phyloP scores from a whole-genome alignment of 2,329 filamentous ascomycete genomes.

The Cryphonectria radicalis region DNA sequence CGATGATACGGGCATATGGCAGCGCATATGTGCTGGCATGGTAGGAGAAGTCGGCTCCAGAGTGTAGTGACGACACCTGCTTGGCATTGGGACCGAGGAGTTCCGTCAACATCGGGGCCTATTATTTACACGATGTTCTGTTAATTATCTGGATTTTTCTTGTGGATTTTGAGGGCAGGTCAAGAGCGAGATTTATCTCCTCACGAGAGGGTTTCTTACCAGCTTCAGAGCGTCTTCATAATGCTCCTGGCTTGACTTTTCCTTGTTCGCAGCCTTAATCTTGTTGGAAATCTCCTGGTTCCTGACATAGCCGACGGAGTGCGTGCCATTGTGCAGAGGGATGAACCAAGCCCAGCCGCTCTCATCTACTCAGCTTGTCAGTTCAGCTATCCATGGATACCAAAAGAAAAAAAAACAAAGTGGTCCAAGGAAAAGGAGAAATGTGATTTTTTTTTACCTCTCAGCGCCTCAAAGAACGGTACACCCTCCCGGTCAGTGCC shows the following conservation, averaged over 20 bases:
- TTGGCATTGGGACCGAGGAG: conserved; percentile 39
- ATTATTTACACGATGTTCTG: not conserved
- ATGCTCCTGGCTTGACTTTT: not conserved
- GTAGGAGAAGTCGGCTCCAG: conserved; percentile 51
- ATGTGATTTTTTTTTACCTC: not conserved
- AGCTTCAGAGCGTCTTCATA: conserved; percentile 33
- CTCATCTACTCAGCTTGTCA: conserved; percentile 36
- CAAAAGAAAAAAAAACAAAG: not conserved
- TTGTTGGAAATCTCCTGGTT: conserved; percentile 42
- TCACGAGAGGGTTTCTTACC: not conserved
- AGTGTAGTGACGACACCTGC: conserved; percentile 35
- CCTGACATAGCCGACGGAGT: conserved; percentile 48
- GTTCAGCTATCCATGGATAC: not conserved
- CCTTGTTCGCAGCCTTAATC: conserved; percentile 39
- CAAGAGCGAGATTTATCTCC: no score
- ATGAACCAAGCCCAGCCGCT: conserved; percentile 58
- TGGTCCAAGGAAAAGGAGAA: not conserved
- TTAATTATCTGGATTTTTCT: no score
- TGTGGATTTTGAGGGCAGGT: no score
- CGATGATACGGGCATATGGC: conserved; percentile 46
- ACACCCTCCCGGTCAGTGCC: conserved; percentile 36
- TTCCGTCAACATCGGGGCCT: not conserved
- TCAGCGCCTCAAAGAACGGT: conserved; percentile 51
- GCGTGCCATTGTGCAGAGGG: conserved; percentile 51
- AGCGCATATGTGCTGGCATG: conserved; percentile 47